Evolutionary conservation across 2,329 filamentous ascomycete genomes (phyloP).

Genomic region (Colletotrichum sp.): DNA sequence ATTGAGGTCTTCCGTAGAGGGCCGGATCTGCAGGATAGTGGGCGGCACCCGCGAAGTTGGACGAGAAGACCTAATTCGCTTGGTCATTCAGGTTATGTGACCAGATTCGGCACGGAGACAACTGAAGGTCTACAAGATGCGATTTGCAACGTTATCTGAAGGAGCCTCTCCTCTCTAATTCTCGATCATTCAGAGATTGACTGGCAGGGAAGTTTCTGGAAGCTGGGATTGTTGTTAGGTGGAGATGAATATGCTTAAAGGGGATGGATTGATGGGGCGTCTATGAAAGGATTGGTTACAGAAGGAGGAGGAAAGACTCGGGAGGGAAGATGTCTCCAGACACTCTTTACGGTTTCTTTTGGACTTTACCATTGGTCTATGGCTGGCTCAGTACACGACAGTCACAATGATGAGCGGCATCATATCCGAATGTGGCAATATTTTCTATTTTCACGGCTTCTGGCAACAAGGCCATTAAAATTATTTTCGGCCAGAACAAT

Average conservation of each 20-base stretch:
- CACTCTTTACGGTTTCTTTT: background rate
- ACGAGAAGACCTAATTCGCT: background rate
- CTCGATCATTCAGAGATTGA: background rate
- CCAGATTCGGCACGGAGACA: background rate
- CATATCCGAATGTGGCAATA: background rate
- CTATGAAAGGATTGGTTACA: accelerated
- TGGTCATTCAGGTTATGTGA: background rate
- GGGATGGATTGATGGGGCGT: background rate
- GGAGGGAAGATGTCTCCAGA: background rate
- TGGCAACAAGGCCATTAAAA: accelerated
- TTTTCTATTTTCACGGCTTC: background rate
- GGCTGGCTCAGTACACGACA: background rate
- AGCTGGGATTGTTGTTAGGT: accelerated
- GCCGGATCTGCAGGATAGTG: background rate
- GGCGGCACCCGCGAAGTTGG: accelerated
- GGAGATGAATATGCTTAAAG: background rate
- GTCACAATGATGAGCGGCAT: background rate
- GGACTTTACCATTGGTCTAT: background rate
- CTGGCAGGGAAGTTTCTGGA: background rate
- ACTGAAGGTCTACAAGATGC: background rate
- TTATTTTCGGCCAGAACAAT: accelerated
- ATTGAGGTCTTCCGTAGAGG: background rate
- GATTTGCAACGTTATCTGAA: background rate
- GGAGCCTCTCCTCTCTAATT: background rate
- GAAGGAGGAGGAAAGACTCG: accelerated